These are phyloP conservation scores for Gremmenia infestans DNA, from an alignment of 2,329 filamentous ascomycete genomes.

Conservation along the genomic window DNA sequence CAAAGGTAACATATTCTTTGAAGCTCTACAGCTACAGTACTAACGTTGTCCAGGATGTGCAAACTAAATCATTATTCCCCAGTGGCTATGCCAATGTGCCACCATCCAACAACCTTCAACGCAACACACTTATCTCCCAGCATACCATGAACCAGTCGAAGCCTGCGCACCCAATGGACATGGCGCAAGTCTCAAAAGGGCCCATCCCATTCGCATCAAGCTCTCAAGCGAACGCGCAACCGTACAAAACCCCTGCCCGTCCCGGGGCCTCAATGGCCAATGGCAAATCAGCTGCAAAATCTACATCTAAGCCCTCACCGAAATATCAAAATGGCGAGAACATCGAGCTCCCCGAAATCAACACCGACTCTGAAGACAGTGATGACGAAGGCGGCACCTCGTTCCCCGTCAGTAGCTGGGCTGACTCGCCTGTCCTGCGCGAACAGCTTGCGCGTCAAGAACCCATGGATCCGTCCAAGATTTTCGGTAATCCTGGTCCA, in stretches of 20 bases:
- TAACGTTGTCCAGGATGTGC: constrained; percentile 49
- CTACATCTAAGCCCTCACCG: constrained; percentile 65
- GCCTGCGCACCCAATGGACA: constrained; percentile 67
- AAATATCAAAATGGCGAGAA: constrained; percentile 83
- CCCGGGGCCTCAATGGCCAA: constrained; percentile 38
- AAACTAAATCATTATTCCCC: constrained; percentile 55
- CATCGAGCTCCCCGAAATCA: constrained; percentile 91
- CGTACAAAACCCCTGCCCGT: constrained; percentile 68
- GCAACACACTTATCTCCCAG: constrained; percentile 60
- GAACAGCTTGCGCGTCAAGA: constrained; percentile 76
- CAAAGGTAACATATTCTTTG: constrained; percentile 31
- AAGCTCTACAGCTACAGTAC: constrained; percentile 13
- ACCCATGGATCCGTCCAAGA: constrained; percentile 72
- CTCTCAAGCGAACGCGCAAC: constrained; percentile 42
- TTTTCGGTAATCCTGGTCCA: constrained; percentile 85
- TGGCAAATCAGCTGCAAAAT: constrained; percentile 54
- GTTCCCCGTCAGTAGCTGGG: constrained; percentile 74
- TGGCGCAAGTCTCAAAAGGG: constrained; percentile 83
- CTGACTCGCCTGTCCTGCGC: constrained; percentile 78
- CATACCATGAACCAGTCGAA: constrained; percentile 59
- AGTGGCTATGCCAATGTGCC: constrained; percentile 58
- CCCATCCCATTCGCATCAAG: constrained; percentile 83
- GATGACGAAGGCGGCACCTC: constrained; percentile 58
- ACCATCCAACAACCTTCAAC: constrained; percentile 38
- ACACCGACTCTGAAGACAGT: constrained; percentile 89